Evolutionary conservation across 441 rosid genomes (phyloP), one percentile per base, ranked within the genome.

Genomic region (Erodium moschatum): DNA sequence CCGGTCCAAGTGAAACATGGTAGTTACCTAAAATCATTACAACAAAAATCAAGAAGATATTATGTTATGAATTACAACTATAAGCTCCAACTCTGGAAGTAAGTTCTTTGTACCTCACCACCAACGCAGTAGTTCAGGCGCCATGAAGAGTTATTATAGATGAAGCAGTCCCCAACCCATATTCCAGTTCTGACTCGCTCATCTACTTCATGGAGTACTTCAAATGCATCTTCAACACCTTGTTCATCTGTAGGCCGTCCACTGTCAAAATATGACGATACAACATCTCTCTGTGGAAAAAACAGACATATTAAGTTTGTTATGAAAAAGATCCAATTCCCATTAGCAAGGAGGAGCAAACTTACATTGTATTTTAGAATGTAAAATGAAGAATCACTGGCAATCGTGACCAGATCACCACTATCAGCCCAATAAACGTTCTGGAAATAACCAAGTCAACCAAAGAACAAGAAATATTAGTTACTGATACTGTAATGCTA

Each of bases 111-210:
- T 84, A 95, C 99, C 98, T 92, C 99, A 60, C 99, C 98, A 76
- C 97, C 99, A 71, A 95, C 97, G 82, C 99, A 90, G 80, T 95
- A 95, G 73, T 95, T 95, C 75, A 95, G 97, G 73, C 98, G 90
- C 98, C 97, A 95, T 27, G 97, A 82, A 46, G 98, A 85, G 82
- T 89, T 92, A 76, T 86, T 92, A 78, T 92, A 95, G 72, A 95
- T 95, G 75, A 95, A 95, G 81, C 99, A 95, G 77, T 95, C 99
- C 69, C 99, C 99, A 79, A 95, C 98, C 99, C 99, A 95, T 65
- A 95, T 74, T 64, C 98, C 98, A 70, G 97, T 92, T 78, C 98
- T 85, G 67, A 86, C 96, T 70, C 99, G 95, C 75, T 95, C 99
- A 86, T 85, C 90, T 78, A 86, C 85, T 83, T 95, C 98, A 80